These are phyloP conservation scores for Russula lepida DNA, from an alignment of 768 basidiomycete species.

Conservation along the genomic window DNA sequence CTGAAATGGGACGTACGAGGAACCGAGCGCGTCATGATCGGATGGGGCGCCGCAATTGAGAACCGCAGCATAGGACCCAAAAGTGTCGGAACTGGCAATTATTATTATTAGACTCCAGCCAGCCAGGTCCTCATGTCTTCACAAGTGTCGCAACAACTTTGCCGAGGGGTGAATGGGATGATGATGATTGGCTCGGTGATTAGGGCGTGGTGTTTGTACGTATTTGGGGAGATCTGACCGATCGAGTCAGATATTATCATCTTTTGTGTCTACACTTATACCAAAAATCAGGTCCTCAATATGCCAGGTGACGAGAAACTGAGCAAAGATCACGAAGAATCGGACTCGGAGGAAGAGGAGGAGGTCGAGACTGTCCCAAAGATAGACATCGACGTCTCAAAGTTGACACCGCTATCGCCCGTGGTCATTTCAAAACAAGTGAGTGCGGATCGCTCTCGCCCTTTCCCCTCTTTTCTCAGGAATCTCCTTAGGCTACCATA, in stretches of 20 bases:
- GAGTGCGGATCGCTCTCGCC: slow-evolving; percentile 23
- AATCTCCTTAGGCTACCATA: slow-evolving; percentile 68
- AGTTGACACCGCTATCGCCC: slow-evolving; percentile 80
- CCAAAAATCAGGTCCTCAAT: not conserved
- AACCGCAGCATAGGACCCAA: not conserved
- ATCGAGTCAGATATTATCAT: not conserved
- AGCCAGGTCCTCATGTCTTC: too few relatives aligned
- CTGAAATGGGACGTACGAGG: too few relatives aligned
- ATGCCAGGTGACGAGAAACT: slow-evolving; percentile 68
- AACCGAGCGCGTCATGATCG: too few relatives aligned
- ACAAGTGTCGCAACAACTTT: too few relatives aligned
- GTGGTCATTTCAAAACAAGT: slow-evolving; percentile 91
- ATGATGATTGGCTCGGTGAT: too few relatives aligned
- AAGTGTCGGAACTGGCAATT: not conserved
- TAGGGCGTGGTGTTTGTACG: not conserved
- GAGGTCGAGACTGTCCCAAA: slow-evolving; percentile 46
- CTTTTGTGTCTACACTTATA: not conserved
- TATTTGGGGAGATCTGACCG: slow-evolving; percentile 3
- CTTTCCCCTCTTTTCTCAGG: not conserved
- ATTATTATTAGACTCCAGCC: too few relatives aligned
- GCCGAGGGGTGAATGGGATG: too few relatives aligned
- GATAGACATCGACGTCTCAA: slow-evolving; percentile 72
- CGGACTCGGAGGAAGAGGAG: slow-evolving; percentile 60
- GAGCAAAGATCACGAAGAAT: slow-evolving; percentile 56
- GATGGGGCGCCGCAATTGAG: not conserved